Evolutionary conservation across 1,284 basidiomycete species (phyloP).

Genomic region (Flammula alnicola): DNA sequence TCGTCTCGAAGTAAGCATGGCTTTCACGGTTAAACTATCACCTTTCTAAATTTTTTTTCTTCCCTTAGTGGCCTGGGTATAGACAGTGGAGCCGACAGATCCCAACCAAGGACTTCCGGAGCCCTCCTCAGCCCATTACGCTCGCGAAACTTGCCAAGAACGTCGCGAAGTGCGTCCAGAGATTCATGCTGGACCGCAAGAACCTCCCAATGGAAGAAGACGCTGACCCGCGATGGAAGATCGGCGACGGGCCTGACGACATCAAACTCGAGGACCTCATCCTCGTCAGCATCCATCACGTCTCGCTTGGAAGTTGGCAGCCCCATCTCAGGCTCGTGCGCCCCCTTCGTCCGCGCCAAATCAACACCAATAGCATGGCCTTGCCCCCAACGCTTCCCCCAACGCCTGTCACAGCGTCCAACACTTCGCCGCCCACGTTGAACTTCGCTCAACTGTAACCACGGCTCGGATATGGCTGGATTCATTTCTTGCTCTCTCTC

Average conservation of each 20-base stretch:
- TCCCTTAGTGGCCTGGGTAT: constrained; percentile 73
- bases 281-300: constrained; percentile 77
- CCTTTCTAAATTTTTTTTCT: constrained; percentile 19
- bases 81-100: constrained; percentile 78
- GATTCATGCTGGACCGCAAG: constrained; percentile 49
- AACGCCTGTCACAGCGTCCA: constrained; percentile 10
- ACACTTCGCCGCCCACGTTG: constrained; percentile 2
- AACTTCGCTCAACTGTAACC: neutral
- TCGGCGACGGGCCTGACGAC: constrained; percentile 50
- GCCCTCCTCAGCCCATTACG: constrained; percentile 73
- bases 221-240: constrained; percentile 58
- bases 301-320: constrained; percentile 80
- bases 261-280: constrained; percentile 68
- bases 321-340: constrained; percentile 65
- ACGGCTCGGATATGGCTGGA: neutral
- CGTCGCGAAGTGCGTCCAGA: constrained; percentile 64
- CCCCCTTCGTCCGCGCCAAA: constrained; percentile 19
- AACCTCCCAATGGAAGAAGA: constrained; percentile 57
- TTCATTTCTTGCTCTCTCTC: neutral
- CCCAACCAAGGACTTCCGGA: constrained; percentile 76
- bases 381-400: constrained; percentile 2
- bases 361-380: too few species aligned
- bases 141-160: constrained; percentile 69
- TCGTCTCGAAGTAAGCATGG: constrained; percentile 59
- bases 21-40: constrained; percentile 6